Percentiles rank a stretch among this genome's conserved stretches.
These are phyloP conservation scores for Francoa sonchifolia DNA, from an alignment of 441 rosid genomes.

Conservation along the genomic window DNA sequence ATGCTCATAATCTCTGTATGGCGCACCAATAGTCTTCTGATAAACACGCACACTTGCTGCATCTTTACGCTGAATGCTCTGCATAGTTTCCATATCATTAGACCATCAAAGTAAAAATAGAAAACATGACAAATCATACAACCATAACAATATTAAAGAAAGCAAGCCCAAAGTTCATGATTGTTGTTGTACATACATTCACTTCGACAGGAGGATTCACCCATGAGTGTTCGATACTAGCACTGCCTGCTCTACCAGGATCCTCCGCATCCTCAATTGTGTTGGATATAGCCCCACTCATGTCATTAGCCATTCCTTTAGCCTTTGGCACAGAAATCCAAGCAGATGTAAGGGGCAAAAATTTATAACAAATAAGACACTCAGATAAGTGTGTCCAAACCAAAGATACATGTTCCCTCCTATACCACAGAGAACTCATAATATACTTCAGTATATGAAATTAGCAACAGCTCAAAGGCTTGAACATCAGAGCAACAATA, in stretches of 20 bases:
- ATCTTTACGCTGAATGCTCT: constrained; percentile 46
- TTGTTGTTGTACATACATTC: constrained; percentile 29
- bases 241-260: constrained; percentile 38
- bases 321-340: constrained; percentile 27
- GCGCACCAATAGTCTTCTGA: constrained; percentile 37
- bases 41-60: constrained; percentile 33
- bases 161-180: constrained; percentile 4
- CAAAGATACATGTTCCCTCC: too few species aligned
- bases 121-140: constrained; percentile 9
- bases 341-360: too few species aligned
- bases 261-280: constrained; percentile 46
- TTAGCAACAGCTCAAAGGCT: too few species aligned
- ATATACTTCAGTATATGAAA: too few species aligned
- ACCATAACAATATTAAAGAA: constrained; percentile 3
- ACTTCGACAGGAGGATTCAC: constrained; percentile 43
- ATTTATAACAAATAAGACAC: too few species aligned
- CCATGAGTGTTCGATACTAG: constrained; percentile 32
- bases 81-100: constrained; percentile 9
- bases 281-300: constrained; percentile 32
- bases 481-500: neutral
- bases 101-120: neutral
- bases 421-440: too few species aligned
- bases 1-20: constrained; percentile 48
- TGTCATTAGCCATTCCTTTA: constrained; percentile 43
- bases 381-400: too few species aligned